Base-by-base conservation (phyloP, 306 rosid genomes). In the Oemleria cerasiformis region DNA sequence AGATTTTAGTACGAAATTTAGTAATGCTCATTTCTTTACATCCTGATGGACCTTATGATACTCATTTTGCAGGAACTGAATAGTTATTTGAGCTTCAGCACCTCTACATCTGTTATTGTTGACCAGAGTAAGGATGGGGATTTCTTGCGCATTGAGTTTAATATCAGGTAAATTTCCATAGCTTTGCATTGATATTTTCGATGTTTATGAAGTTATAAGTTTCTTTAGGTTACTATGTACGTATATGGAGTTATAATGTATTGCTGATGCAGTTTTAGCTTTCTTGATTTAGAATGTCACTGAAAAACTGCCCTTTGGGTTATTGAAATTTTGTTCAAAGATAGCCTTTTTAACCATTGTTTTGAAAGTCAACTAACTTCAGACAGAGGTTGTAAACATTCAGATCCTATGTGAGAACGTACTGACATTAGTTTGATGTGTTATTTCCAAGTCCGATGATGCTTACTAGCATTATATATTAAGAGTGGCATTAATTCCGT, bases 121-220 rank as follows among this genome's bases (percentile, higher is more conserved):
- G 98, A 94, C 84, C 72, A 79, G 82, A 94, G 98, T 85, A 73
- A 89, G 62, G 98, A 94, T 76, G 92, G 94, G 19, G 97, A 94
- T 38, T 91, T 79, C 79, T 80, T 91, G 68, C 97, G 95, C 23
- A 86, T 94, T 34, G 92, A 86, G 75, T 94, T 94, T 84, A 86
- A 91, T 82, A 70, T 94, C 82, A 94, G 98, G 98, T 92, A 85
- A 65, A 77, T 62, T 61, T 49, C 65, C 63, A 66, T 50, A 41
- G 23, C 50, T 47, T 21, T 72, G 10, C 50, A 58, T 54, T 68
- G 10, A 69, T 68, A 48, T 41, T 54, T 76, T 67, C 54, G 72
- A 79, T 42, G 40, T 16, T 69, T 51, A 21, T 63, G 75, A 68
- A 51, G 49, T 63, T 78, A 41, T 41, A 12, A 9, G 41, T 68